Evolutionary conservation across 1,284 basidiomycete species (phyloP).

Genomic region (Sporisorium reilianum): DNA sequence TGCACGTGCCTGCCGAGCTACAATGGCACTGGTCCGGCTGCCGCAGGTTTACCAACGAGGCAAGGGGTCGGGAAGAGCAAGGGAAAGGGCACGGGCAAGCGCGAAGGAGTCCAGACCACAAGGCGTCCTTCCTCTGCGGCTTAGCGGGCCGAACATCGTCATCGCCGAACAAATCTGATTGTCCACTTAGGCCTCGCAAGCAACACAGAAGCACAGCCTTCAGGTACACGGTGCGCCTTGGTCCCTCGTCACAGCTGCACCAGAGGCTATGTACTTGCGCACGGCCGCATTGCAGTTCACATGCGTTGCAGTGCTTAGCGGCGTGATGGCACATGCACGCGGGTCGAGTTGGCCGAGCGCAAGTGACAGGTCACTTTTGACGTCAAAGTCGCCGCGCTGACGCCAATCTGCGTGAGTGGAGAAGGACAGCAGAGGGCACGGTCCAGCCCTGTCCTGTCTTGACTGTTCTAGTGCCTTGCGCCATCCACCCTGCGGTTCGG

Average conservation of each 20-base stretch:
- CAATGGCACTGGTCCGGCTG: not conserved
- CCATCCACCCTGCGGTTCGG: not conserved
- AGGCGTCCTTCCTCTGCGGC: not conserved
- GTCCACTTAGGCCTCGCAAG: constrained; percentile 6
- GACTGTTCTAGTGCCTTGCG: not conserved
- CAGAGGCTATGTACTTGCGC: not conserved
- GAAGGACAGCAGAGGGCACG: not conserved
- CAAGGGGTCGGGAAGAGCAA: not conserved
- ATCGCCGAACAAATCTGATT: not conserved
- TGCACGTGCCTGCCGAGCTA: not conserved
- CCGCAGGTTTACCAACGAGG: not conserved
- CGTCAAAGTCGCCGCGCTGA: not conserved
- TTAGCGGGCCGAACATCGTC: constrained; percentile 13
- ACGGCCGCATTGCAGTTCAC: not conserved
- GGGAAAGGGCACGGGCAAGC: no score
- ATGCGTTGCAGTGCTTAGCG: not conserved
- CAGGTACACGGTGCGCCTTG: not conserved
- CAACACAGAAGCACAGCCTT: constrained; percentile 8
- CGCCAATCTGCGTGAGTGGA: not conserved
- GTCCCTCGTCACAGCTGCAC: no score
- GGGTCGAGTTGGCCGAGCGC: not conserved
- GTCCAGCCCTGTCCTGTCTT: not conserved
- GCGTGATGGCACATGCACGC: not conserved
- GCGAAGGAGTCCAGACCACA: constrained; percentile 5
- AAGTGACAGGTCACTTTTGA: constrained; percentile 2